These are phyloP conservation scores for Aureobasidium musti DNA, from an alignment of 2,329 filamentous ascomycete genomes.

Conservation along the genomic window DNA sequence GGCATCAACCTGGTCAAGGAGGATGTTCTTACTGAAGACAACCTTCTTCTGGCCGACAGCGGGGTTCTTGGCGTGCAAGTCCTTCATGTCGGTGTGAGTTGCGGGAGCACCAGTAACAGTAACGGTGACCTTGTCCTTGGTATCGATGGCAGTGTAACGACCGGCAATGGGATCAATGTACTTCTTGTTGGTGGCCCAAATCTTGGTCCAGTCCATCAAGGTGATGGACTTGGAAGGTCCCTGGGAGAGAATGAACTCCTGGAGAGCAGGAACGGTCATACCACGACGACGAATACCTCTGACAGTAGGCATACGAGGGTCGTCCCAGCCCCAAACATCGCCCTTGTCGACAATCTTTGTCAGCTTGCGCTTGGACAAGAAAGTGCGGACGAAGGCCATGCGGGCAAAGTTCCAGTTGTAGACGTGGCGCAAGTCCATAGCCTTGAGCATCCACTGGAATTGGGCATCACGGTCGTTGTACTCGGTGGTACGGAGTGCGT, in stretches of 20 bases:
- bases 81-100: conserved; percentile 69
- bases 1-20: conserved; percentile 85
- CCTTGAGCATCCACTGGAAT: conserved; percentile 79
- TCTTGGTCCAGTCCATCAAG: conserved; percentile 74
- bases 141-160: conserved; percentile 58
- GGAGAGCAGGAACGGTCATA: conserved; percentile 72
- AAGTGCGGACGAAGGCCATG: conserved; percentile 77
- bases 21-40: conserved; percentile 69
- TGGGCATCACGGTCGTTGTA: conserved; percentile 81
- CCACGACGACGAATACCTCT: conserved; percentile 77
- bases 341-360: conserved; percentile 75
- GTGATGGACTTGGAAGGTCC: conserved; percentile 78
- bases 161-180: conserved; percentile 49
- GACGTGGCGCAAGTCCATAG: conserved; percentile 70
- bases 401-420: conserved; percentile 81
- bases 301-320: conserved; percentile 85
- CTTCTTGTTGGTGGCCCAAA: conserved; percentile 54
- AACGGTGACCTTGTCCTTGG: conserved; percentile 69
- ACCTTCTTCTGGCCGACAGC: conserved; percentile 85
- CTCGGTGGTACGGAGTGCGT: conserved; percentile 77
- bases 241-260: conserved; percentile 79
- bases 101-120: conserved; percentile 34
- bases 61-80: conserved; percentile 87
- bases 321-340: conserved; percentile 78
- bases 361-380: conserved; percentile 79